phyloP scores from a whole-genome alignment of 331 rosid genomes.

The Rhamnella rubrinervis region DNA sequence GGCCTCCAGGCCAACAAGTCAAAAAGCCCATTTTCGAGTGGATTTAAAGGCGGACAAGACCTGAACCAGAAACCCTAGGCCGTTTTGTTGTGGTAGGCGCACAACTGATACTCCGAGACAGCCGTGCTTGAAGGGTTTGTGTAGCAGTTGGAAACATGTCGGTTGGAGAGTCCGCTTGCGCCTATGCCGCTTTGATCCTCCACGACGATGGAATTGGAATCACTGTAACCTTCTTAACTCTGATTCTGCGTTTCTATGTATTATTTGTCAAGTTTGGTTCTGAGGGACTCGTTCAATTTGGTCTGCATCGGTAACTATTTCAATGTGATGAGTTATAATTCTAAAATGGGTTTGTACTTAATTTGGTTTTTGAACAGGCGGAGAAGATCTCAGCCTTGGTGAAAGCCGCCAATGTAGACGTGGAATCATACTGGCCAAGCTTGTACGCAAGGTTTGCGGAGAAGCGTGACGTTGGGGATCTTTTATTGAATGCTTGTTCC shows the following conservation, averaged over 20 bases:
- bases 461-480: slow-evolving; percentile 62
- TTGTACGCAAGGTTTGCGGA: slow-evolving; percentile 76
- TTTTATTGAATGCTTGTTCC: slow-evolving; percentile 58
- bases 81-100: no score
- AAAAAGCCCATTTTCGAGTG: no score
- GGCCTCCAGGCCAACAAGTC: no score
- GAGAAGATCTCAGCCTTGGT: slow-evolving; percentile 65
- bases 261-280: neutral
- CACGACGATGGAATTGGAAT: slow-evolving; percentile 51
- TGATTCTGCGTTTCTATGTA: neutral
- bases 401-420: slow-evolving; percentile 49
- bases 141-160: slow-evolving; percentile 43
- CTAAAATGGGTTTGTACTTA: slow-evolving; percentile 23
- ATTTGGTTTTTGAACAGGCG: slow-evolving; percentile 37
- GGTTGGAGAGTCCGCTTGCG: slow-evolving; percentile 54
- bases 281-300: neutral
- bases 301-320: no score
- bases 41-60: no score
- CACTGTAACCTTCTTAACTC: slow-evolving; percentile 45
- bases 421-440: slow-evolving; percentile 71
- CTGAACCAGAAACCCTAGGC: no score
- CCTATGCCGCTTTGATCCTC: slow-evolving; percentile 65
- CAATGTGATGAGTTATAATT: no score
- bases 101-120: no score
- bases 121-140: neutral